phyloP scores from a whole-genome alignment of 148 eudicot genomes.

The Arctostaphylos glauca region DNA sequence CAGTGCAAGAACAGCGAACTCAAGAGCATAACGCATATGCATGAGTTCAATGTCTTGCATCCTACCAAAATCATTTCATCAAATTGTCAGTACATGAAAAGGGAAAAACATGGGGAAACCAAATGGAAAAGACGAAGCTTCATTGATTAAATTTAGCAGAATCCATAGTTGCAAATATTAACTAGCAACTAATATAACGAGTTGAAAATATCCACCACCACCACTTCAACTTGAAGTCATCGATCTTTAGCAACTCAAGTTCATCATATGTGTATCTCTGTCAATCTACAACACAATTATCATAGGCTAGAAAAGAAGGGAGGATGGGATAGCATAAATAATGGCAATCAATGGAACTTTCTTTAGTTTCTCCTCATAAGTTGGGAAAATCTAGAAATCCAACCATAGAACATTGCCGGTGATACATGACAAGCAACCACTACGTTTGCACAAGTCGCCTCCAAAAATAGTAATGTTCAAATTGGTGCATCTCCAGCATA shows the following conservation, averaged over 20 bases:
- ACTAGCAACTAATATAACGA: neutral
- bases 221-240: slow-evolving; percentile 6
- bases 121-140: neutral
- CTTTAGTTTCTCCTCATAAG: neutral
- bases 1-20: slow-evolving; percentile 77
- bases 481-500: neutral
- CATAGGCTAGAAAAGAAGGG: neutral
- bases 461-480: neutral
- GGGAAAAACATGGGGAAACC: neutral
- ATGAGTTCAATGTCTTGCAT: slow-evolving; percentile 90
- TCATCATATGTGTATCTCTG: neutral
- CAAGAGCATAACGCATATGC: slow-evolving; percentile 96
- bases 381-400: neutral
- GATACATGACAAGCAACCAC: neutral
- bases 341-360: neutral
- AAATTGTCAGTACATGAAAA: neutral
- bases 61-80: slow-evolving; percentile 41
- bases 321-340: neutral
- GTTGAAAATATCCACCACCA: neutral
- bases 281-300: neutral
- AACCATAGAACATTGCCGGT: neutral
- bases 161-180: slow-evolving; percentile 5
- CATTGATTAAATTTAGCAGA: neutral
- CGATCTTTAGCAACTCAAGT: neutral
- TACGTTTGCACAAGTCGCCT: neutral